Evolutionary conservation across 1,284 basidiomycete genomes (phyloP).

Genomic region (Naganishia cerealis): DNA sequence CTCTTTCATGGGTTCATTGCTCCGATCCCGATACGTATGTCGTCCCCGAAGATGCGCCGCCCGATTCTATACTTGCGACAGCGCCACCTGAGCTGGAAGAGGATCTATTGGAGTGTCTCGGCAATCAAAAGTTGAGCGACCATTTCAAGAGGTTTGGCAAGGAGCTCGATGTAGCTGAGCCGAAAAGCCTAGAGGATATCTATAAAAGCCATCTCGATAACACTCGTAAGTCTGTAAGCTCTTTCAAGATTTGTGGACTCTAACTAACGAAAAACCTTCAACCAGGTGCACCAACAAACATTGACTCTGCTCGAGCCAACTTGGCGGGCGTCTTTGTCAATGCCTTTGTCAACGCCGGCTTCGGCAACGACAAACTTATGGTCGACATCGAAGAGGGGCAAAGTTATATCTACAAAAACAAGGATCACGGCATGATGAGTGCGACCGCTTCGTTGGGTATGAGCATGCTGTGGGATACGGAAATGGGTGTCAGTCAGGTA

Average conservation of each 20-base stretch:
- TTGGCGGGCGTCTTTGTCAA: conserved; percentile 97
- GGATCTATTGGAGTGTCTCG: conserved; percentile 79
- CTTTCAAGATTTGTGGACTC: background rate
- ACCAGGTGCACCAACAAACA: conserved; percentile 60
- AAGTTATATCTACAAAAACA: conserved; percentile 99
- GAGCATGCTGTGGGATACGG: conserved; percentile 93
- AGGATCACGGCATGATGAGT: conserved; percentile 96
- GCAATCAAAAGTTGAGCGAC: conserved; percentile 76
- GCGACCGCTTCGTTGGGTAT: conserved; percentile 92
- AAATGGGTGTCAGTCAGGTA: conserved; percentile 87
- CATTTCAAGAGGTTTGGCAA: conserved; percentile 92
- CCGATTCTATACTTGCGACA: conserved; percentile 35
- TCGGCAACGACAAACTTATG: conserved; percentile 98
- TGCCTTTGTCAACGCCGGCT: conserved; percentile 97
- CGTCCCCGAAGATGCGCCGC: conserved; percentile 57
- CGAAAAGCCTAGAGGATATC: conserved; percentile 91
- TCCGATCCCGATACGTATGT: conserved; percentile 38
- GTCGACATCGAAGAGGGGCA: conserved; percentile 91
- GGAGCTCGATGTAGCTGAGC: conserved; percentile 85
- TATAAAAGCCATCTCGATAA: conserved; percentile 97
- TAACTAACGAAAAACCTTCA: conserved; percentile 9
- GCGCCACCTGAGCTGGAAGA: conserved; percentile 68
- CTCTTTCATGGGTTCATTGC: conserved; percentile 80
- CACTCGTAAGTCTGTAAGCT: conserved; percentile 60
- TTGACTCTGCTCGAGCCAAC: conserved; percentile 93